A percentile compares a stretch with the other conserved stretches of the same genome.
Conservation (phyloP, 192 early-diverging fungal genomes). For the Ambispora gerdemannii region DNA sequence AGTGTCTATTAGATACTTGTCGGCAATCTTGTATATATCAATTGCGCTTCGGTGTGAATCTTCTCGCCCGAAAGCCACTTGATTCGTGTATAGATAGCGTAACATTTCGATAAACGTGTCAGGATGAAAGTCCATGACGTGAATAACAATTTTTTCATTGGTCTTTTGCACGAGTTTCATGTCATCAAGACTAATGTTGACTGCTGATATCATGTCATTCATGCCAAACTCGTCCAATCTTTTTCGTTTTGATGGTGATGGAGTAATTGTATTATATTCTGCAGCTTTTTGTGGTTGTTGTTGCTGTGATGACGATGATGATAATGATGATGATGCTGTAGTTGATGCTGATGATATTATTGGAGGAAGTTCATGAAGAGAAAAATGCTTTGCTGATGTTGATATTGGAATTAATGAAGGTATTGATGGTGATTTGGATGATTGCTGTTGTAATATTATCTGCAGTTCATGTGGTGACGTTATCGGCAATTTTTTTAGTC, state of each 20-base stretch:
- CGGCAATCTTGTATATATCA: conserved; percentile 15
- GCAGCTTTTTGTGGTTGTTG: not conserved
- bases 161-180: not conserved
- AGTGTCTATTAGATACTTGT: conserved; percentile 22
- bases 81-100: conserved; percentile 18
- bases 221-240: not conserved
- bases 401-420: too few relatives aligned
- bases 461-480: not conserved
- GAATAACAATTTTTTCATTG: not conserved
- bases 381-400: too few relatives aligned
- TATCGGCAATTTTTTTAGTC: not conserved
- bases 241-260: not conserved
- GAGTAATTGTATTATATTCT: not conserved
- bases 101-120: conserved; percentile 15
- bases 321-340: not conserved
- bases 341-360: too few relatives aligned
- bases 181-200: not conserved
- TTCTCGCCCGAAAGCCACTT: conserved; percentile 2
- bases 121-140: conserved; percentile 16
- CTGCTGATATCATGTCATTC: not conserved
- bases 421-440: not conserved
- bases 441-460: too few relatives aligned
- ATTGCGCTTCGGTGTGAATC: not conserved
- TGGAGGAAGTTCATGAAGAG: not conserved
- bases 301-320: not conserved